phyloP scores from a whole-genome alignment of 352 stramenopile genomes.

The Elongisporangium anandrum region DNA sequence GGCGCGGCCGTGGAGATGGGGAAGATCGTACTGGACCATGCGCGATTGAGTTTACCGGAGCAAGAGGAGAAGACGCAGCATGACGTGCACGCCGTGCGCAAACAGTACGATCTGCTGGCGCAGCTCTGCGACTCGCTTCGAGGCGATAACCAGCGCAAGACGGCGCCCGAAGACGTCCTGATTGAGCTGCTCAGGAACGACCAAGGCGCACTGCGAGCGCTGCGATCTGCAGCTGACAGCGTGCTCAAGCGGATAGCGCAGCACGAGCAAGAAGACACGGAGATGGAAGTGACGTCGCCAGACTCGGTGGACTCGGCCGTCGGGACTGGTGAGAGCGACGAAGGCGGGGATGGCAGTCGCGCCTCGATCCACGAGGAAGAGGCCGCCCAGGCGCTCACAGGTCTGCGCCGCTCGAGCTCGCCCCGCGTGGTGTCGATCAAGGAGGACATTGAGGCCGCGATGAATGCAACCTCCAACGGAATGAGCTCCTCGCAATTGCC shows the following conservation, averaged over 20 bases:
- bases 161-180: slow-evolving; percentile 25
- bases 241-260: slow-evolving; percentile 10
- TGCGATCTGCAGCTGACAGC: slow-evolving; percentile 33
- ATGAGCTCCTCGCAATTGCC: too few relatives aligned
- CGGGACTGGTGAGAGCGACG: slow-evolving; percentile 6
- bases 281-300: neutral
- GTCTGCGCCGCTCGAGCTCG: slow-evolving; percentile 30
- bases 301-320: slow-evolving; percentile 2
- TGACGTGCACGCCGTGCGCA: too few relatives aligned
- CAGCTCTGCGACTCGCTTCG: too few relatives aligned
- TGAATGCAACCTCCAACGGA: too few relatives aligned
- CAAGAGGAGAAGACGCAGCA: too few relatives aligned
- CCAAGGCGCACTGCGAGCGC: slow-evolving; percentile 26
- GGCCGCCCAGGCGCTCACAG: slow-evolving; percentile 68
- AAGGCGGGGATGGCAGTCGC: slow-evolving; percentile 8
- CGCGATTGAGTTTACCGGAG: too few relatives aligned
- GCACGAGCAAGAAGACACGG: neutral
- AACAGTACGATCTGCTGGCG: too few relatives aligned
- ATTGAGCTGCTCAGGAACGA: slow-evolving; percentile 34
- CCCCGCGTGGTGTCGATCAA: too few relatives aligned
- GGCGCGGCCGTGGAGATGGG: too few relatives aligned
- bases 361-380: slow-evolving; percentile 52
- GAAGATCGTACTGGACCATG: too few relatives aligned
- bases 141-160: too few relatives aligned
- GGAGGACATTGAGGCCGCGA: too few relatives aligned